Percentiles rank a stretch among this genome's conserved stretches.
Conservation (phyloP, 352 stramenopile genomes). For the Phytophthora citricola region DNA sequence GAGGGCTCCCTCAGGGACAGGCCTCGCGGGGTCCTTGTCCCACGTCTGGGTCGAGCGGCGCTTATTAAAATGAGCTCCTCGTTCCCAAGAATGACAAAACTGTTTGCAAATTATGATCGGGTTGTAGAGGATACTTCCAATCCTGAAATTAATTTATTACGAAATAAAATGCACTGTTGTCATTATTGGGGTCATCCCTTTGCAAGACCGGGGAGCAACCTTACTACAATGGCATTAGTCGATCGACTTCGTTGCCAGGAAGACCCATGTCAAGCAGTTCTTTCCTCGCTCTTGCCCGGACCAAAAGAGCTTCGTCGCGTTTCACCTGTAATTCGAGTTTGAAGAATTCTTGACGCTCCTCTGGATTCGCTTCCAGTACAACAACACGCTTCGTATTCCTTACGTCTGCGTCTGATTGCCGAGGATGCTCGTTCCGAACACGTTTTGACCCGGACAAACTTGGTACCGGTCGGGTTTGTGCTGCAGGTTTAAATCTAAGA, state of each 20-base stretch:
- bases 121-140: too few relatives aligned
- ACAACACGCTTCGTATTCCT: neutral
- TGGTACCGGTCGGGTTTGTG: neutral
- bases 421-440: neutral
- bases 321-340: conserved; percentile 49
- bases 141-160: too few relatives aligned
- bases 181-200: too few relatives aligned
- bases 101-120: too few relatives aligned
- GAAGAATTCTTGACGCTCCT: conserved; percentile 45
- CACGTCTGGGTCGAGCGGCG: conserved; percentile 17
- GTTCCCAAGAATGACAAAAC: too few relatives aligned
- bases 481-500: conserved; percentile 4
- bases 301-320: conserved; percentile 44
- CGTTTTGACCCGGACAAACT: conserved; percentile 4
- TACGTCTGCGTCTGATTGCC: neutral
- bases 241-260: conserved; percentile 36
- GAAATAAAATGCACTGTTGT: too few relatives aligned
- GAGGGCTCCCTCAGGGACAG: conserved; percentile 23
- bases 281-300: conserved; percentile 46
- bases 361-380: conserved; percentile 22
- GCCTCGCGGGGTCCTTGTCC: conserved; percentile 23
- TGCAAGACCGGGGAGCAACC: too few relatives aligned
- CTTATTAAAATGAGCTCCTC: conserved; percentile 7
- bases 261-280: conserved; percentile 49
- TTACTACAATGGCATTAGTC: conserved; percentile 45